These are phyloP conservation scores for Plectosphaerella plurivora DNA, from an alignment of 2,329 filamentous ascomycete genomes.

Conservation along the genomic window DNA sequence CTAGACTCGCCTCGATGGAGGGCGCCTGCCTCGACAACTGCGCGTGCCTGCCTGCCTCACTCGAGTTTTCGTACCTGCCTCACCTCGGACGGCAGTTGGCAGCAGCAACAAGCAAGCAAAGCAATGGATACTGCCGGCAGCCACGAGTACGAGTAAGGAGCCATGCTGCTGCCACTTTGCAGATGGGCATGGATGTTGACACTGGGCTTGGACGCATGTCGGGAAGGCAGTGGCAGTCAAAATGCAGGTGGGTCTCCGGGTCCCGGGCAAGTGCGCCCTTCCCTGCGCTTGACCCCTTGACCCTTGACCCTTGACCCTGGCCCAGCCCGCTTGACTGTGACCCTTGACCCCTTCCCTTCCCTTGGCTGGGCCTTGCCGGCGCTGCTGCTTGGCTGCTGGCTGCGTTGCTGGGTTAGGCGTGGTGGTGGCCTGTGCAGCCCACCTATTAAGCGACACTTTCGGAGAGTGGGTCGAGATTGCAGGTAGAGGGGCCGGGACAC, in stretches of 20 bases:
- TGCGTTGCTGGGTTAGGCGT: conserved; percentile 5
- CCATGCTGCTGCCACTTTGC: too few relatives aligned
- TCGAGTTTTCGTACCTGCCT: too few relatives aligned
- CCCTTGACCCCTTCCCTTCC: neutral
- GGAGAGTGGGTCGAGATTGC: conserved; percentile 19
- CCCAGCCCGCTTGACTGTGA: neutral
- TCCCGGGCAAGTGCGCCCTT: neutral
- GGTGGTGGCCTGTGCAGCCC: conserved; percentile 6
- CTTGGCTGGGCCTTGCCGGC: neutral
- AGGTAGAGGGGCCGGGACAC: neutral
- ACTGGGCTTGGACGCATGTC: too few relatives aligned
- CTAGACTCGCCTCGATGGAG: too few relatives aligned
- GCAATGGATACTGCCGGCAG: too few relatives aligned
- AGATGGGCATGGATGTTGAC: too few relatives aligned
- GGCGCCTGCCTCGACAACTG: too few relatives aligned
- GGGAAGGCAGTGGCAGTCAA: neutral
- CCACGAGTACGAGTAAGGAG: too few relatives aligned
- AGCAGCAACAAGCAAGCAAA: too few relatives aligned
- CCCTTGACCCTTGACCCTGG: neutral
- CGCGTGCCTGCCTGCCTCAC: too few relatives aligned
- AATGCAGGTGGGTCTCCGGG: neutral
- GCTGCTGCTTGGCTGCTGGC: too few relatives aligned
- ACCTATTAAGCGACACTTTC: conserved; percentile 11
- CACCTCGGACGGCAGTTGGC: too few relatives aligned
- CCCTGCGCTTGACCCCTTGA: neutral